Conservation (phyloP, 1,284 basidiomycete genomes). For the Ustilago sp. region DNA sequence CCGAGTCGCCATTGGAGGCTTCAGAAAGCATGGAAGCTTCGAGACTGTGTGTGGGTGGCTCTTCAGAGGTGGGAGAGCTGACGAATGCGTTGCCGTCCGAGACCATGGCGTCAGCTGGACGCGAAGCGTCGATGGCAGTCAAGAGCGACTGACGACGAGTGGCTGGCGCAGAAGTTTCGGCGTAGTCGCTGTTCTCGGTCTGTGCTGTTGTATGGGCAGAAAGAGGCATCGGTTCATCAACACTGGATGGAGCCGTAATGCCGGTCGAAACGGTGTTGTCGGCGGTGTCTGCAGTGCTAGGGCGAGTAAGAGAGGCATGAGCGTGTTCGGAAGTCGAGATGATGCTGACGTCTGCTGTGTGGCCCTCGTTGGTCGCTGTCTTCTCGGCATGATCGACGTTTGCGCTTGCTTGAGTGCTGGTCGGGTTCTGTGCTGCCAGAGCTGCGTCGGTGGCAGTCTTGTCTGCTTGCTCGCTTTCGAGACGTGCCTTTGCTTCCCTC, state of each 20-base stretch:
- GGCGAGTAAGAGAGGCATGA: not conserved
- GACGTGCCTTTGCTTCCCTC: slow-evolving; percentile 37
- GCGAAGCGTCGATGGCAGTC: slow-evolving; percentile 21
- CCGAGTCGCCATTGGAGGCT: slow-evolving; percentile 10
- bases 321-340: not conserved
- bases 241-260: not conserved
- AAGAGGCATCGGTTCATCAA: slow-evolving; percentile 37
- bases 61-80: slow-evolving; percentile 24
- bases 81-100: slow-evolving; percentile 2
- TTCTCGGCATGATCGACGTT: not conserved
- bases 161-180: not conserved
- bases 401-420: not conserved
- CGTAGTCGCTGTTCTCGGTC: not conserved
- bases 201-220: not conserved
- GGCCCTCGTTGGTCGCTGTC: not conserved
- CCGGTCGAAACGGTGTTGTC: not conserved
- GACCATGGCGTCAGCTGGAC: slow-evolving; percentile 7
- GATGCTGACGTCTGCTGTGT: not conserved
- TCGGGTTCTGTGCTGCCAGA: slow-evolving; percentile 1
- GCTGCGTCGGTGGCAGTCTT: slow-evolving; percentile 15
- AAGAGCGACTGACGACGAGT: slow-evolving; percentile 19
- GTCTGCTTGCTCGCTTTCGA: slow-evolving; percentile 32
- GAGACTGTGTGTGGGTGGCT: slow-evolving; percentile 11
- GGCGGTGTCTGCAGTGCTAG: not conserved
- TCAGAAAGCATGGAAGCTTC: slow-evolving; percentile 33